These are phyloP conservation scores for Vanderwaltozyma yarrowii DNA, from an alignment of 805 yeast genomes.

Conservation along the genomic window DNA sequence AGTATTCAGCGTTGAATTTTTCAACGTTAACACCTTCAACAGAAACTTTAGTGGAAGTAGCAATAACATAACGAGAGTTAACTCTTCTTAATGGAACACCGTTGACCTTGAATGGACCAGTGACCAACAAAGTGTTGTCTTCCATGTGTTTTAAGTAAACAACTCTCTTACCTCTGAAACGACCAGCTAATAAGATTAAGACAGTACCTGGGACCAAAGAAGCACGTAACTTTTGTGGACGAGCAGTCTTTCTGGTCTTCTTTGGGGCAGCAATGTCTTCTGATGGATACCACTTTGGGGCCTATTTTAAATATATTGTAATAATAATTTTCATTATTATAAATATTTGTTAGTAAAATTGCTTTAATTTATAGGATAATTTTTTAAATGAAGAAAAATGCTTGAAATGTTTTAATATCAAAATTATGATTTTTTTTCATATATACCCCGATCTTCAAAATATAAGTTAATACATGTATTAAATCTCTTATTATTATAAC, in stretches of 20 bases:
- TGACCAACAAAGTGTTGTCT: constrained; percentile 93
- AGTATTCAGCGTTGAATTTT: constrained; percentile 90
- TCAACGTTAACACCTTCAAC: constrained; percentile 74
- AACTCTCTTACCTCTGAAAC: constrained; percentile 99
- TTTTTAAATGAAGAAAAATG: no score
- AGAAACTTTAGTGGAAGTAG: constrained; percentile 88
- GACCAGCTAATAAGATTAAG: constrained; percentile 93
- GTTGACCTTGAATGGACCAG: constrained; percentile 99
- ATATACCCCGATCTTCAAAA: no score
- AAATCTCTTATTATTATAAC: no score
- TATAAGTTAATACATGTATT: no score
- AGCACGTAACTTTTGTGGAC: constrained; percentile 92
- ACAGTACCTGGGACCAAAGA: constrained; percentile 97
- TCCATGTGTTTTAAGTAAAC: constrained; percentile 93
- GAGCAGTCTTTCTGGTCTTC: constrained; percentile 81
- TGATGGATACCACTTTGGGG: constrained; percentile 92
- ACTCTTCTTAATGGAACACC: constrained; percentile 99
- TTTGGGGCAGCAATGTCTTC: constrained; percentile 83
- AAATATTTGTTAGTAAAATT: not conserved
- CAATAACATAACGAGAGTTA: constrained; percentile 96
- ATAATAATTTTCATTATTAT: no score
- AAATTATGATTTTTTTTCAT: no score
- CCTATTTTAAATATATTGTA: constrained; percentile 28
- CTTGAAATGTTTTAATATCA: no score
- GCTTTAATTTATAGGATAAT: no score